Conservation (phyloP, 768 basidiomycete genomes). For the Podaxis rugospora region DNA sequence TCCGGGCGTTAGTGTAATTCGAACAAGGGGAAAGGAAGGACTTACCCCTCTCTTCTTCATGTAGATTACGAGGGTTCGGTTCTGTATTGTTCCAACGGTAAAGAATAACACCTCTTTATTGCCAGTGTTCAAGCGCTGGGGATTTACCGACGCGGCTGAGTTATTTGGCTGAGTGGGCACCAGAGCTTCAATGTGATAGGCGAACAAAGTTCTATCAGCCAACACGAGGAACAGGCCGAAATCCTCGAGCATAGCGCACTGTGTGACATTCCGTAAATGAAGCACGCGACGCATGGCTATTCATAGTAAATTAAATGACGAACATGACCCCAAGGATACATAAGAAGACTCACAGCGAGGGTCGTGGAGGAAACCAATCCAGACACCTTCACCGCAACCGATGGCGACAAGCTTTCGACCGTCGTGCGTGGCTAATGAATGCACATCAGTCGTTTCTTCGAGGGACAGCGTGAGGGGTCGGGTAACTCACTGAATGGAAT, state of each 20-base stretch:
- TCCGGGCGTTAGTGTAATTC: constrained; percentile 11
- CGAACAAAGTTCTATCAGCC: constrained; percentile 90
- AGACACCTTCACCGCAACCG: constrained; percentile 94
- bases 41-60: constrained; percentile 75
- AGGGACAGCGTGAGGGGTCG: neutral
- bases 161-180: constrained; percentile 81
- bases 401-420: constrained; percentile 85
- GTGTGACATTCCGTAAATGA: constrained; percentile 90
- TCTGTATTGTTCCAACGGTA: constrained; percentile 83
- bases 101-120: constrained; percentile 95
- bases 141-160: constrained; percentile 66
- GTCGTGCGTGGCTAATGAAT: constrained; percentile 68
- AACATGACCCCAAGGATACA: neutral
- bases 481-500: constrained; percentile 81
- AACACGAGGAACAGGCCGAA: constrained; percentile 96
- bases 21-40: constrained; percentile 20
- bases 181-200: constrained; percentile 93
- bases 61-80: constrained; percentile 81
- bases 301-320: neutral
- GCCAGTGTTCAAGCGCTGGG: constrained; percentile 82
- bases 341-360: constrained; percentile 60
- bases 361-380: constrained; percentile 94
- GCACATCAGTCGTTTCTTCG: constrained; percentile 1
- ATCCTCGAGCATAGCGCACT: constrained; percentile 93
- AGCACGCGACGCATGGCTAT: constrained; percentile 89